phyloP scores from a whole-genome alignment of 2,329 filamentous ascomycete species.

The Penicillium hordei region DNA sequence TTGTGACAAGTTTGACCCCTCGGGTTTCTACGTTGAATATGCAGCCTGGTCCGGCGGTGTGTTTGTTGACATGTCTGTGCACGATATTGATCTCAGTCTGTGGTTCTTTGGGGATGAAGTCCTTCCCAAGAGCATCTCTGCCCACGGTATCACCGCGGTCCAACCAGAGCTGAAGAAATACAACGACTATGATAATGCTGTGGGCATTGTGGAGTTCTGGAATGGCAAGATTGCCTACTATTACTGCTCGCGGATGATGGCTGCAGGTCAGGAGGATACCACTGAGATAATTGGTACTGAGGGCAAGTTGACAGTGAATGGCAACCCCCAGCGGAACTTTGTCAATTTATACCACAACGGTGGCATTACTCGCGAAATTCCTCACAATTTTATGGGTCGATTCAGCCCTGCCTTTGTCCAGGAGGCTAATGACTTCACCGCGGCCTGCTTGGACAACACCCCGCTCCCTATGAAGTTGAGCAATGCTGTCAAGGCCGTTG shows the following conservation, averaged over 20 bases:
- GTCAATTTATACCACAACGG: conserved; percentile 56
- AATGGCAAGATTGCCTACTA: conserved; percentile 63
- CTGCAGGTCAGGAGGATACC: too few relatives aligned
- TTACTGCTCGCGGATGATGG: conserved; percentile 41
- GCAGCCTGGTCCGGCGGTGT: too few relatives aligned
- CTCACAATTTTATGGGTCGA: conserved; percentile 61
- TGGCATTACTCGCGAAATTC: conserved; percentile 61
- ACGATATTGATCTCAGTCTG: too few relatives aligned
- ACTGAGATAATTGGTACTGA: conserved; percentile 67
- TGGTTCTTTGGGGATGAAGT: too few relatives aligned
- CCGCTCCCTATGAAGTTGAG: conserved; percentile 57
- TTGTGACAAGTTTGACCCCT: too few relatives aligned
- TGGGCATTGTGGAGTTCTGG: conserved; percentile 65
- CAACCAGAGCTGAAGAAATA: too few relatives aligned
- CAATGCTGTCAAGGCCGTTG: conserved; percentile 58
- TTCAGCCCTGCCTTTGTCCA: conserved; percentile 64
- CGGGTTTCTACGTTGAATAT: too few relatives aligned
- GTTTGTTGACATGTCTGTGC: too few relatives aligned
- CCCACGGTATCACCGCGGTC: too few relatives aligned
- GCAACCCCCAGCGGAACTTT: conserved; percentile 54
- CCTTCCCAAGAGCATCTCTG: too few relatives aligned
- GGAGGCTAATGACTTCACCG: conserved; percentile 64
- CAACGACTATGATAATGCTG: conserved; percentile 55
- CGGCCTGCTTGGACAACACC: conserved; percentile 56
- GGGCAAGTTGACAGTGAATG: conserved; percentile 63